Evolutionary conservation across 345 rosid species (phyloP).

Genomic region (Populus alba): DNA sequence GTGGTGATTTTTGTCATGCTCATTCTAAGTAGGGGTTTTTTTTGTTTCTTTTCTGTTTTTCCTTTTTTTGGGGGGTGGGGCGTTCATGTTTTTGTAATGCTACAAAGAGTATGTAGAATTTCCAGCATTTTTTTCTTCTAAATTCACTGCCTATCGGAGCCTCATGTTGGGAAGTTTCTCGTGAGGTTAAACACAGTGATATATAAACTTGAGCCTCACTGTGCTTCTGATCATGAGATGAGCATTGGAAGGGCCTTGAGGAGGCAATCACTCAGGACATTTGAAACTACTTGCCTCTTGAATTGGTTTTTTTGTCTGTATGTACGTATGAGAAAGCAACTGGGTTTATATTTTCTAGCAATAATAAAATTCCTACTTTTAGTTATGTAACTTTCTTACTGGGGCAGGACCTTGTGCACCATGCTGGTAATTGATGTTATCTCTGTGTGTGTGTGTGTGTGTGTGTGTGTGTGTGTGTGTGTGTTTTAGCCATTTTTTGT

Average conservation of each 20-base stretch:
- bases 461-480: no score
- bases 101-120: neutral
- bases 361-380: neutral
- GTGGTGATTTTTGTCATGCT: neutral
- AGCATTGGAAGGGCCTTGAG: slow-evolving; percentile 19
- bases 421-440: no score
- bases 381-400: no score
- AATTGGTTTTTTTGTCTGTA: neutral
- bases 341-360: neutral
- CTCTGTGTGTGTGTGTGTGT: no score
- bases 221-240: slow-evolving; percentile 33
- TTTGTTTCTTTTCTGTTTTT: no score
- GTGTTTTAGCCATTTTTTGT: no score
- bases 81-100: no score
- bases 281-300: neutral
- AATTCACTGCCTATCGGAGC: slow-evolving; percentile 56
- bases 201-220: slow-evolving; percentile 38
- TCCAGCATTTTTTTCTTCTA: neutral
- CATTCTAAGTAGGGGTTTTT: neutral
- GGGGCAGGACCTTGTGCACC: no score
- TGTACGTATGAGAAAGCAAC: neutral
- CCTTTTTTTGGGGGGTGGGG: no score
- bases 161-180: slow-evolving; percentile 38
- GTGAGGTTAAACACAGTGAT: slow-evolving; percentile 63
- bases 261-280: slow-evolving; percentile 9